Base-by-base conservation (phyloP, 1,284 basidiomycete genomes). In the Cutaneotrichosporon sp. region DNA sequence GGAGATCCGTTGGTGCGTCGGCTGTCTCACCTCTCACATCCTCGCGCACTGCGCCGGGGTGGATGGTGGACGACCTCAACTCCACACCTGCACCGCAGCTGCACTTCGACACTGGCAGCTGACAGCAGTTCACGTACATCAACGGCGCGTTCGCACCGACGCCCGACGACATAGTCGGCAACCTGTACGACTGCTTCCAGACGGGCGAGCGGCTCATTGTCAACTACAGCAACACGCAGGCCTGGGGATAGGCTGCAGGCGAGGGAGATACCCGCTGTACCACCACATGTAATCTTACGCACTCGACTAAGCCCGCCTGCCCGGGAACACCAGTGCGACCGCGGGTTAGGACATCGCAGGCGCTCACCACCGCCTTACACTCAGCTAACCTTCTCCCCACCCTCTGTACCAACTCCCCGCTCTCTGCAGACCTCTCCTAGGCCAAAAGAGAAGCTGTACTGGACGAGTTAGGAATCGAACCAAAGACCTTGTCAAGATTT, bases 131-230 rank as follows among this genome's bases (percentile, higher is more conserved):
- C 80, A 91, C 94, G 6, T 99, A 98, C 77, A 97, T 99, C 83
- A 98, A 98, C 73, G 84, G 94, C n/a, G 92, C 95, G 0, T 98
- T 98, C 78, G 90, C 91, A 3, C 93, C 93, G 49, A 90, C 93
- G 1, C 92, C 92, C 0, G 93, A 97, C 75, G 93, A 95, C 73
- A 91, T 89, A 0, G 92, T 95, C 4, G 88, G 91, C 0, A 97
- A 95, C 75, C 67, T 82, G 34, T 82, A 70, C 84, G 92, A 92
- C 91, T 94, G 90, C 43, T 97, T 95, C 74, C 87, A 90, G 4
- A 95, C 94, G 0, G 93, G 95, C 70, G 91, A 90, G 0, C 92
- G 95, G 77, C 83, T 97, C 69, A 95, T 97, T 79, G 93, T 97
- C 52, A 97, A 97, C 80, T 97, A 97, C 60, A 74, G 75, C 61